These are phyloP conservation scores for Aspergillus floridensis DNA, from an alignment of 2,329 filamentous ascomycete genomes.

Conservation along the genomic window DNA sequence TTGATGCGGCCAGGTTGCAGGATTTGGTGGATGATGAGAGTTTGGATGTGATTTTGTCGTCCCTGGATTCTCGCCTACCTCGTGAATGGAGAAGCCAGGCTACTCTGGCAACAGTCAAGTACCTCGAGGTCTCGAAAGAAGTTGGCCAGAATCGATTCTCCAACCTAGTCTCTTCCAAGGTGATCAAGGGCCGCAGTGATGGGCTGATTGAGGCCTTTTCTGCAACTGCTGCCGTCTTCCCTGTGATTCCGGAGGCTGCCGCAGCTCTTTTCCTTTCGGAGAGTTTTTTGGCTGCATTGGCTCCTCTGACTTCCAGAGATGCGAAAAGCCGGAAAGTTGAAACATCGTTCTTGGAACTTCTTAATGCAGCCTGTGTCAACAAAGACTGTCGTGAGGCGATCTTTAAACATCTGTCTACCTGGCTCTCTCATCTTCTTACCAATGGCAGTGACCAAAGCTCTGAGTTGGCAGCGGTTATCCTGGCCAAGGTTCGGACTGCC, in stretches of 20 bases:
- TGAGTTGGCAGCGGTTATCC: slow-evolving; percentile 65
- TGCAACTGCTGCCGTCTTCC: slow-evolving; percentile 84
- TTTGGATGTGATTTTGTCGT: slow-evolving; percentile 81
- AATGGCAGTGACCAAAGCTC: slow-evolving; percentile 60
- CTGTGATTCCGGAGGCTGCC: slow-evolving; percentile 73
- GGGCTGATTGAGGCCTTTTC: slow-evolving; percentile 91
- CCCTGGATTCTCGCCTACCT: slow-evolving; percentile 78
- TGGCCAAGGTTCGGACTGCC: slow-evolving; percentile 60
- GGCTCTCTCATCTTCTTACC: slow-evolving; percentile 80
- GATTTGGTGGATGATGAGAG: slow-evolving; percentile 62
- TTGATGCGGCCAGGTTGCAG: slow-evolving; percentile 51
- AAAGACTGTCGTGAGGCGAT: slow-evolving; percentile 78
- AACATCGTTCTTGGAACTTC: slow-evolving; percentile 79
- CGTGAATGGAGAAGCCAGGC: slow-evolving; percentile 75
- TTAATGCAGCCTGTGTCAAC: slow-evolving; percentile 90
- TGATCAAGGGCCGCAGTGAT: slow-evolving; percentile 75
- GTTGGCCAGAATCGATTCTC: slow-evolving; percentile 68
- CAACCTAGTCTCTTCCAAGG: slow-evolving; percentile 69
- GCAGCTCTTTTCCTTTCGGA: slow-evolving; percentile 81
- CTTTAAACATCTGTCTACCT: slow-evolving; percentile 77
- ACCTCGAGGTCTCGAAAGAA: slow-evolving; percentile 73
- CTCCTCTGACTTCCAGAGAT: slow-evolving; percentile 72
- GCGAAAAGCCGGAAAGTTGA: slow-evolving; percentile 85
- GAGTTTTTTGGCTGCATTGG: slow-evolving; percentile 76
- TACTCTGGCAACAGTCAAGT: slow-evolving; percentile 76